phyloP scores from a whole-genome alignment of 2,329 filamentous ascomycete genomes.

The Orbilia quercus region DNA sequence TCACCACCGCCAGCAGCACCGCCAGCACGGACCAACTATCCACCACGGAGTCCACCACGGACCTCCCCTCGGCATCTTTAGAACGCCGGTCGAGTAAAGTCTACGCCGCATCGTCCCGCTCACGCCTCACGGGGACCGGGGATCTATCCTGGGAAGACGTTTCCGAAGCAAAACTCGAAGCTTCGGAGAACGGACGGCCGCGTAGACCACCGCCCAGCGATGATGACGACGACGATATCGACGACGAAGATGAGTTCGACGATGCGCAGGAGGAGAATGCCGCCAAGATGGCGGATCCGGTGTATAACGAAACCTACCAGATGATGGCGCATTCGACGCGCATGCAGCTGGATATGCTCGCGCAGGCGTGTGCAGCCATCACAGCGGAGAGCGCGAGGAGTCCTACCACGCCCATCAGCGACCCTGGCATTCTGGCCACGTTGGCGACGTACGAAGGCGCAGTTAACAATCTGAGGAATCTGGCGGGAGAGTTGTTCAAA shows the following conservation, averaged over 20 bases:
- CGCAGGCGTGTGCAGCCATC: conserved; percentile 84
- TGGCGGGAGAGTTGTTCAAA: conserved; percentile 86
- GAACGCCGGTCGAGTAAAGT: conserved; percentile 58
- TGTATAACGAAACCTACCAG: conserved; percentile 91
- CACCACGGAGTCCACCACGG: conserved; percentile 63
- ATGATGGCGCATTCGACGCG: conserved; percentile 96
- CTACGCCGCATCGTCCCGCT: conserved; percentile 36
- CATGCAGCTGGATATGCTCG: conserved; percentile 89
- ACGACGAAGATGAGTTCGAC: conserved; percentile 72
- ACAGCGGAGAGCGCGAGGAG: conserved; percentile 76
- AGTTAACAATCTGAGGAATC: conserved; percentile 83
- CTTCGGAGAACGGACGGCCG: conserved; percentile 43
- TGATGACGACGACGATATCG: conserved; percentile 61
- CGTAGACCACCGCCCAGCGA: conserved; percentile 29
- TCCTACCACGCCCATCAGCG: conserved; percentile 77
- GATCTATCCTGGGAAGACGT: conserved; percentile 52
- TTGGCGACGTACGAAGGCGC: conserved; percentile 87
- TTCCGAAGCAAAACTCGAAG: conserved; percentile 47
- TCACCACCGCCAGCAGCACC: conserved; percentile 72
- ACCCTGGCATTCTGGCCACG: conserved; percentile 80
- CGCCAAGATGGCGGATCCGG: conserved; percentile 73
- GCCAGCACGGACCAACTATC: conserved; percentile 46
- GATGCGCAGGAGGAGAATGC: conserved; percentile 83
- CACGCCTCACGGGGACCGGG: conserved; percentile 56
- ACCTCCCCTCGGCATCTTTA: conserved; percentile 66